Evolutionary conservation across 805 yeast genomes (phyloP).

Genomic region (Kurtzmaniella cleridarum): DNA sequence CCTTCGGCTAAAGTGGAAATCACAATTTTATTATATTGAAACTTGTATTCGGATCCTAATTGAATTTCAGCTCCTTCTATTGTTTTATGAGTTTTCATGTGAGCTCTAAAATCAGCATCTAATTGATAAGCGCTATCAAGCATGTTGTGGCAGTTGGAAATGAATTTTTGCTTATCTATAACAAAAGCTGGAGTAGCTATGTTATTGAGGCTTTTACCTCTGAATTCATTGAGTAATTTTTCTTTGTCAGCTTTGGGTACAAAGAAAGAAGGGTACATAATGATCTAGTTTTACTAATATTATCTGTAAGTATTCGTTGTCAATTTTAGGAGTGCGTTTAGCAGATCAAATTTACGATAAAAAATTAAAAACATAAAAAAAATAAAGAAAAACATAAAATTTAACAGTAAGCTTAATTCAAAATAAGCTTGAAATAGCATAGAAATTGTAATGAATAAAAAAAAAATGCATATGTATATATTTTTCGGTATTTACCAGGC

Average conservation of each 20-base stretch:
- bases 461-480: too few species aligned
- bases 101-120: constrained; percentile 53
- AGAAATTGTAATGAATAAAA: too few species aligned
- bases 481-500: too few species aligned
- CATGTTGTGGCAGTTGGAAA: constrained; percentile 46
- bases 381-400: neutral
- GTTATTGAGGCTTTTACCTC: constrained; percentile 40
- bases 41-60: constrained; percentile 24
- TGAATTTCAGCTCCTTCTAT: constrained; percentile 53
- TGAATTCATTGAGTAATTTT: constrained; percentile 15
- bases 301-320: too few species aligned
- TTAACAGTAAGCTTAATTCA: too few species aligned
- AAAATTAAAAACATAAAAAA: neutral
- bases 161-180: constrained; percentile 38
- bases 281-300: neutral
- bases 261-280: constrained; percentile 9
- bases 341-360: too few species aligned
- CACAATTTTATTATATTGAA: constrained; percentile 45
- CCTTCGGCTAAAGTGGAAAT: constrained; percentile 71
- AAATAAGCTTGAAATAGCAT: too few species aligned
- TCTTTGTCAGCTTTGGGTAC: constrained; percentile 17
- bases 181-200: constrained; percentile 60
- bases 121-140: constrained; percentile 37
- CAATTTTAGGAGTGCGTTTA: too few species aligned
- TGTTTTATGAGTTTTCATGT: constrained; percentile 73